Evolutionary conservation across 2,329 filamentous ascomycete species (phyloP).

Genomic region (Sordariomycetes sp.): DNA sequence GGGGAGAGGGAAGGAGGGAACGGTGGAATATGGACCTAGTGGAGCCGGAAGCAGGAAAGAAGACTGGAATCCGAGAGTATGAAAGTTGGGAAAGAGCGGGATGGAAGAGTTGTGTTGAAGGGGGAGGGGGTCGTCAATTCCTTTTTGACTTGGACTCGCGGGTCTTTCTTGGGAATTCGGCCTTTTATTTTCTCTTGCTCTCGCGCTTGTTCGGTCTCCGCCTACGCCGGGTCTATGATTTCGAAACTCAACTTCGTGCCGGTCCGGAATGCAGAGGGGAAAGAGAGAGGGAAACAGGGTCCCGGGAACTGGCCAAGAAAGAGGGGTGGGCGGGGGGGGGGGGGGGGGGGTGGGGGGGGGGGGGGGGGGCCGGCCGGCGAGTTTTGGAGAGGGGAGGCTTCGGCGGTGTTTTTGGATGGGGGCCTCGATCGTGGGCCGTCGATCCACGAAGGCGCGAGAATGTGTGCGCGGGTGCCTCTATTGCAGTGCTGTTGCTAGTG

Average conservation of each 20-base stretch:
- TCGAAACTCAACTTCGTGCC: background rate
- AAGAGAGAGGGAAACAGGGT: constrained; percentile 4
- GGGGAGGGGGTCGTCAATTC: background rate
- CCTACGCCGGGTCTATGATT: constrained; percentile 4
- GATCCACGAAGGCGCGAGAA: background rate
- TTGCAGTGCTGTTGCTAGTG: constrained; percentile 3
- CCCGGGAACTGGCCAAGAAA: constrained; percentile 4
- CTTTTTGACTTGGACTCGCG: background rate
- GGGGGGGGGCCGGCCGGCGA: background rate
- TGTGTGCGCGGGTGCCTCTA: background rate
- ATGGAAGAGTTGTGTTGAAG: background rate
- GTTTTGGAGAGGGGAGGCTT: background rate
- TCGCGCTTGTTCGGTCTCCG: background rate
- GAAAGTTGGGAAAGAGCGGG: constrained; percentile 1
- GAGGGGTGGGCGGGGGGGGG: constrained; percentile 7
- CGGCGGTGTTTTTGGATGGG: background rate
- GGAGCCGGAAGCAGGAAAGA: constrained; percentile 1
- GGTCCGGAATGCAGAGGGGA: constrained; percentile 5
- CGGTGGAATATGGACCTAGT: constrained; percentile 7
- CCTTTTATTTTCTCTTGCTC: background rate
- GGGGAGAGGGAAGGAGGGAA: constrained; percentile 2
- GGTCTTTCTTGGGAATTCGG: background rate
- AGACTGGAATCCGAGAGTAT: background rate
- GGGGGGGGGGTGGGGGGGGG: background rate
- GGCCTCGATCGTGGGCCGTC: background rate